phyloP scores from a whole-genome alignment of 2,329 filamentous ascomycete species.

The Penicillium glabrum region DNA sequence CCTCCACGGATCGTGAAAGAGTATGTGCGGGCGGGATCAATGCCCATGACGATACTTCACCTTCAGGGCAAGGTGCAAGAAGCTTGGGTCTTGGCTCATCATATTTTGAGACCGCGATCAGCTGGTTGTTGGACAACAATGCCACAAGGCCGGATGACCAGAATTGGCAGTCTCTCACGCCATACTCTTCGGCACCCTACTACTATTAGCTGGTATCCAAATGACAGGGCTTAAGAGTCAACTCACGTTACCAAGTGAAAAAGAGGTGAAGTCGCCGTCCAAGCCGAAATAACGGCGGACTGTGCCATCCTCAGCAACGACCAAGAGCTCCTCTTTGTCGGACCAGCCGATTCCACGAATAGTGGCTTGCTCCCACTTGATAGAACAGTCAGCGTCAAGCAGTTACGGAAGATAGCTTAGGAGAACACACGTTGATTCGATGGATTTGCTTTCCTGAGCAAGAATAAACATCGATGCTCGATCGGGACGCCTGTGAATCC shows the following conservation, averaged over 20 bases:
- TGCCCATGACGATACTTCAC: conserved; percentile 82
- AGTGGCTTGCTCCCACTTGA: conserved; percentile 79
- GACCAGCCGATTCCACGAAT: conserved; percentile 94
- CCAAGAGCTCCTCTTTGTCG: conserved; percentile 86
- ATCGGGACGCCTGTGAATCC: conserved; percentile 68
- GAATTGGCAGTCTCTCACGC: conserved; percentile 87
- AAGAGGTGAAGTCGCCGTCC: conserved; percentile 93
- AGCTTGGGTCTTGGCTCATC: conserved; percentile 84
- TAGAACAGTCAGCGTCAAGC: background rate
- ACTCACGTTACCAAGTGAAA: conserved; percentile 77
- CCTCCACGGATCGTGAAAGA: conserved; percentile 88
- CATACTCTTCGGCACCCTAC: conserved; percentile 77
- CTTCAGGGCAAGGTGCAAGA: conserved; percentile 73
- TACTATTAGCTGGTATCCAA: conserved; percentile 12
- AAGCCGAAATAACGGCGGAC: conserved; percentile 88
- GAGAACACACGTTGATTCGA: conserved; percentile 62
- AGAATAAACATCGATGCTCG: conserved; percentile 91
- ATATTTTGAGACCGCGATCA: conserved; percentile 86
- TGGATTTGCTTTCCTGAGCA: conserved; percentile 86
- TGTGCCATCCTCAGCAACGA: conserved; percentile 84
- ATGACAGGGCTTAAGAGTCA: no score
- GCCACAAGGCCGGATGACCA: conserved; percentile 92
- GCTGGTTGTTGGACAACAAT: conserved; percentile 79
- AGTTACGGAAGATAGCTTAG: background rate
- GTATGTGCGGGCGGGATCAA: conserved; percentile 86